A percentile compares a stretch with the other conserved stretches of the same genome.
These are phyloP conservation scores for Crithidia brevicula DNA, from an alignment of 208 protist genomes.

Conservation along the genomic window DNA sequence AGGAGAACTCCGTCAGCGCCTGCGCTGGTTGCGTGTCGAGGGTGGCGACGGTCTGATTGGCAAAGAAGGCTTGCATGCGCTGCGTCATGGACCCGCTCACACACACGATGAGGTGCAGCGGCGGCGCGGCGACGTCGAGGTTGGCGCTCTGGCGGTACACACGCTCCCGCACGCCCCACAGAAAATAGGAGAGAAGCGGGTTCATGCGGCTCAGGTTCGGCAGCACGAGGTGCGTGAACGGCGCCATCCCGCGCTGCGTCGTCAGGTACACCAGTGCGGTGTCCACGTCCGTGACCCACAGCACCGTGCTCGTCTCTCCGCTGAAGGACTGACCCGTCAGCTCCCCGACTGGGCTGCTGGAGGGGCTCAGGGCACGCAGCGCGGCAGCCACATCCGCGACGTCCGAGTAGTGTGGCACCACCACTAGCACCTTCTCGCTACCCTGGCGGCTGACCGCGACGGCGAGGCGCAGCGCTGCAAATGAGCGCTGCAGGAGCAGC, in stretches of 20 bases:
- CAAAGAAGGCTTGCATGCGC: conserved; percentile 48
- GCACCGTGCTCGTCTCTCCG: conserved; percentile 36
- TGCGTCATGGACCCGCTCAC: conserved; percentile 41
- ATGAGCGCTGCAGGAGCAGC: conserved; percentile 48
- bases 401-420: conserved; percentile 82
- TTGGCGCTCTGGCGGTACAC: conserved; percentile 56
- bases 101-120: conserved; percentile 47
- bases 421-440: conserved; percentile 71
- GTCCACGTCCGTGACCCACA: conserved; percentile 87
- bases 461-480: conserved; percentile 56
- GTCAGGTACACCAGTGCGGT: conserved; percentile 77
- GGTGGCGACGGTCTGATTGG: conserved; percentile 36
- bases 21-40: conserved; percentile 17
- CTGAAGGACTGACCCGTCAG: conserved; percentile 67
- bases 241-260: conserved; percentile 58
- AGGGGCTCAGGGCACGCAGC: conserved; percentile 36
- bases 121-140: conserved; percentile 38
- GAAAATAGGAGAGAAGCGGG: conserved; percentile 67
- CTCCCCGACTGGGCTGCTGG: conserved; percentile 49
- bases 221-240: conserved; percentile 88
- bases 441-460: conserved; percentile 31
- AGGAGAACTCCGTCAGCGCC: conserved; percentile 58
- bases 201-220: conserved; percentile 64
- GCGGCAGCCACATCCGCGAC: conserved; percentile 52
- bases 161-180: conserved; percentile 69